Evolutionary conservation across 805 yeast species (phyloP).

Genomic region (Candida nanaspora): DNA sequence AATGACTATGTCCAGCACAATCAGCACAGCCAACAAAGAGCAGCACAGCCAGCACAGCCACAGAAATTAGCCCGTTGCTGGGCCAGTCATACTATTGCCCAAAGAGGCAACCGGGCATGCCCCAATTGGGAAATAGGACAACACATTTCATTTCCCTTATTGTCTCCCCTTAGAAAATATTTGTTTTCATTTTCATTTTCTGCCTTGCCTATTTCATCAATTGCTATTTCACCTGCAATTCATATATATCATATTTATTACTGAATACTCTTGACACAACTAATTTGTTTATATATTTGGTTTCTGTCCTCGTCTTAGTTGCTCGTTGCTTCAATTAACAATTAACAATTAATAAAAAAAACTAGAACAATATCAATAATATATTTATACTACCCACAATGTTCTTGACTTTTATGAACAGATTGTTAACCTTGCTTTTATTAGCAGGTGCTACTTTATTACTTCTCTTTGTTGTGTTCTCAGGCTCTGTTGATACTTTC

Average conservation of each 20-base stretch:
- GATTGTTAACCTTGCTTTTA: slow-evolving; percentile 24
- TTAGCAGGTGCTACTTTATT: slow-evolving; percentile 42
- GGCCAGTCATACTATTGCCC: not conserved
- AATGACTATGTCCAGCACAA: no score
- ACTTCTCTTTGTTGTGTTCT: slow-evolving; percentile 51
- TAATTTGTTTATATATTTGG: no score
- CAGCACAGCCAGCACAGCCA: not conserved
- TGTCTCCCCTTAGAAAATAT: not conserved
- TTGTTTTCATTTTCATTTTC: not conserved
- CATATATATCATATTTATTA: not conserved
- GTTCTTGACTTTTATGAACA: slow-evolving; percentile 14
- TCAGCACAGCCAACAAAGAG: not conserved
- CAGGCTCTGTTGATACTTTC: slow-evolving; percentile 52
- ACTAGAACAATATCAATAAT: not conserved
- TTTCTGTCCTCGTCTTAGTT: no score
- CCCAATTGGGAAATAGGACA: not conserved
- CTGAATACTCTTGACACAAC: no score
- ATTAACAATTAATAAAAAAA: not conserved
- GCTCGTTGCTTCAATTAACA: no score
- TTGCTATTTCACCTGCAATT: not conserved
- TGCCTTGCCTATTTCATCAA: not conserved
- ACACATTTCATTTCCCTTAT: not conserved
- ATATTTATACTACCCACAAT: no score
- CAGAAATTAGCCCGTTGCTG: no score
- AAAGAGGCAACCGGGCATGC: not conserved